These are phyloP conservation scores for Pichia paraexigua DNA, from an alignment of 805 yeast genomes.

Conservation along the genomic window DNA sequence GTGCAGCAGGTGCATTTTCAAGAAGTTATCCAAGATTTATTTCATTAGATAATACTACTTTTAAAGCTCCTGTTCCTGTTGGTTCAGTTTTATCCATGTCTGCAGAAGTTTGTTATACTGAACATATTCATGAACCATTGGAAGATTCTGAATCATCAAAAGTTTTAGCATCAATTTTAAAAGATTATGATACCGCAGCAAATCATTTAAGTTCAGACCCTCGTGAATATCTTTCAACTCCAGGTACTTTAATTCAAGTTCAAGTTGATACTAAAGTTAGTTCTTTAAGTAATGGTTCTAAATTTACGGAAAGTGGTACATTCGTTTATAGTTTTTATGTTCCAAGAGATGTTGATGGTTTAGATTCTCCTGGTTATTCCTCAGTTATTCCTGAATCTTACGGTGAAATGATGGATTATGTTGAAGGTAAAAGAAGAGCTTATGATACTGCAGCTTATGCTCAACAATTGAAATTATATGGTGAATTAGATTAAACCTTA, in stretches of 20 bases:
- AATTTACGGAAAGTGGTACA: conserved; percentile 68
- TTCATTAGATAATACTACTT: conserved; percentile 83
- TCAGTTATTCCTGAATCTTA: conserved; percentile 83
- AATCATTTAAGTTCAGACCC: conserved; percentile 43
- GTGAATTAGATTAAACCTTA: conserved; percentile 7
- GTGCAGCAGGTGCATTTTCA: conserved; percentile 85
- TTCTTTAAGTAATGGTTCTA: conserved; percentile 44
- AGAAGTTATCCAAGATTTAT: conserved; percentile 82
- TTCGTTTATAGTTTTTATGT: conserved; percentile 87
- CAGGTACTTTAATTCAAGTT: conserved; percentile 88
- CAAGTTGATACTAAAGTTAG: conserved; percentile 79
- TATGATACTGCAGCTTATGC: conserved; percentile 68
- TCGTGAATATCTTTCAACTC: conserved; percentile 54
- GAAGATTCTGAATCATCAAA: conserved; percentile 22
- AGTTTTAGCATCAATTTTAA: conserved; percentile 21
- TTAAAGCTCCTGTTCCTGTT: conserved; percentile 92
- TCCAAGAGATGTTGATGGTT: conserved; percentile 43
- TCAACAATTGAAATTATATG: conserved; percentile 32
- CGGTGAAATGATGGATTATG: conserved; percentile 84
- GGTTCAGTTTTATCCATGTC: conserved; percentile 81
- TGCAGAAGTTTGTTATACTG: conserved; percentile 81
- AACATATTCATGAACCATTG: conserved; percentile 46
- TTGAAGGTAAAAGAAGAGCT: conserved; percentile 88
- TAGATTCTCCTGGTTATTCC: conserved; percentile 49
- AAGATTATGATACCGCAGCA: conserved; percentile 51